These are phyloP conservation scores for Colletotrichum salicis DNA, from an alignment of 2,329 filamentous ascomycete species.

Conservation along the genomic window DNA sequence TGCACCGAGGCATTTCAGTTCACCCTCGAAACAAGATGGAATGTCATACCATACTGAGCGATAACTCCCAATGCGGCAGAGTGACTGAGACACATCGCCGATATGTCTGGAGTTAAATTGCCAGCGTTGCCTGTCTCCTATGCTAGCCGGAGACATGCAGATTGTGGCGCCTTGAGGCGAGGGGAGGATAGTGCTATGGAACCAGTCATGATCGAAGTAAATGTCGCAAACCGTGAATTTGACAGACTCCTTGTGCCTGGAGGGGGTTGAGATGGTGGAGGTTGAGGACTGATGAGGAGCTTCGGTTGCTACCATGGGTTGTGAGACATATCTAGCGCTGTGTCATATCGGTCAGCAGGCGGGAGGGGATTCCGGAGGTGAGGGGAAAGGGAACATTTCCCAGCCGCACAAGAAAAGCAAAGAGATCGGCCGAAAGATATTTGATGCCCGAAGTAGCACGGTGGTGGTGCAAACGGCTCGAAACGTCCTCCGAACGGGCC, in stretches of 20 bases:
- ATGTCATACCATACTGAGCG: neutral
- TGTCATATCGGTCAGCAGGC: neutral
- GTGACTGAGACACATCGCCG: neutral
- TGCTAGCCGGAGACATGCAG: conserved; percentile 15
- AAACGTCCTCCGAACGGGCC: conserved; percentile 8
- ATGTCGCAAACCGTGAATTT: neutral
- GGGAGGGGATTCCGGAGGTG: neutral
- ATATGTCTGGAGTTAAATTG: neutral
- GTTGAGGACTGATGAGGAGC: neutral
- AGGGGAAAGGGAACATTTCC: neutral
- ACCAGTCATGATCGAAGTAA: neutral
- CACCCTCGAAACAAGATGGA: neutral
- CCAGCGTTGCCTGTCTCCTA: neutral
- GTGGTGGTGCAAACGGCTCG: neutral
- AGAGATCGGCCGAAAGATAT: neutral
- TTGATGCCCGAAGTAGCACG: neutral
- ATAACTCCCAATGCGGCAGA: neutral
- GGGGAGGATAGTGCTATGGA: neutral
- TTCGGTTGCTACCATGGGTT: neutral
- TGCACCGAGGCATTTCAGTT: neutral
- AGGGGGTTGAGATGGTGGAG: neutral
- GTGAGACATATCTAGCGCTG: neutral
- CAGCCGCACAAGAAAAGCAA: conserved; percentile 3
- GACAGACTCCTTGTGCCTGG: neutral
- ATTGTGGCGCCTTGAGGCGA: neutral